These are phyloP conservation scores for Saksenaea vasiformis DNA, from an alignment of 371 early-diverging fungal genomes.

Conservation along the genomic window DNA sequence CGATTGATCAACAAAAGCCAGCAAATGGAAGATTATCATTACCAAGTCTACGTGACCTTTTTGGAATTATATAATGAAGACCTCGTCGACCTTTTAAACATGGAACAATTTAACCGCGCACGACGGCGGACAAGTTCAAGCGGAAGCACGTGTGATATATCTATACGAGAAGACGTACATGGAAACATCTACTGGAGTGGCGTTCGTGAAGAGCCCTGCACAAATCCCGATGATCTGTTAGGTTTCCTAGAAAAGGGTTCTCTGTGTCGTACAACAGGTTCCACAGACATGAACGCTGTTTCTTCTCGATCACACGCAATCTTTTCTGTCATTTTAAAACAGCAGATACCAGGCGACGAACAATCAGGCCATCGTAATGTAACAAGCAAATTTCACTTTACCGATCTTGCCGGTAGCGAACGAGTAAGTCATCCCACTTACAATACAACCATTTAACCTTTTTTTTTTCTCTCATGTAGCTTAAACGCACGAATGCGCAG, in stretches of 20 bases:
- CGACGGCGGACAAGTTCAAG: constrained; percentile 9
- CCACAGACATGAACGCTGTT: constrained; percentile 96
- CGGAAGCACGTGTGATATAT: constrained; percentile 18
- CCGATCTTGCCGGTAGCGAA: constrained; percentile 92
- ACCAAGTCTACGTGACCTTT: constrained; percentile 76
- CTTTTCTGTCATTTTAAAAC: constrained; percentile 83
- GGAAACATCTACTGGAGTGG: constrained; percentile 93
- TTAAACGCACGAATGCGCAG: constrained; percentile 53
- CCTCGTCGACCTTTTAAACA: constrained; percentile 79
- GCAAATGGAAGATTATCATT: constrained; percentile 43
- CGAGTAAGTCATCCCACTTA: constrained; percentile 25
- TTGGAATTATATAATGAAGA: constrained; percentile 99
- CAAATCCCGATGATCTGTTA: constrained; percentile 76
- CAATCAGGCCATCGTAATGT: constrained; percentile 26
- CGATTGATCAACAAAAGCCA: constrained; percentile 25
- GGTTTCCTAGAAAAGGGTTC: constrained; percentile 76
- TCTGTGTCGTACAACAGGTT: constrained; percentile 89
- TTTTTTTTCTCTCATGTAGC: constrained; percentile 19
- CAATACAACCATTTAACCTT: neutral
- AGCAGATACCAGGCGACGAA: constrained; percentile 32
- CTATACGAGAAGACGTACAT: constrained; percentile 91
- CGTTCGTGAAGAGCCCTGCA: constrained; percentile 80
- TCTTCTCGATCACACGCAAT: constrained; percentile 99
- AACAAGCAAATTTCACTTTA: constrained; percentile 90
- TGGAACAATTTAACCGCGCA: constrained; percentile 20